A percentile compares a stretch with the other conserved stretches of the same genome.
phyloP scores from a whole-genome alignment of 2,329 filamentous ascomycete species.

The Alternaria sp. region DNA sequence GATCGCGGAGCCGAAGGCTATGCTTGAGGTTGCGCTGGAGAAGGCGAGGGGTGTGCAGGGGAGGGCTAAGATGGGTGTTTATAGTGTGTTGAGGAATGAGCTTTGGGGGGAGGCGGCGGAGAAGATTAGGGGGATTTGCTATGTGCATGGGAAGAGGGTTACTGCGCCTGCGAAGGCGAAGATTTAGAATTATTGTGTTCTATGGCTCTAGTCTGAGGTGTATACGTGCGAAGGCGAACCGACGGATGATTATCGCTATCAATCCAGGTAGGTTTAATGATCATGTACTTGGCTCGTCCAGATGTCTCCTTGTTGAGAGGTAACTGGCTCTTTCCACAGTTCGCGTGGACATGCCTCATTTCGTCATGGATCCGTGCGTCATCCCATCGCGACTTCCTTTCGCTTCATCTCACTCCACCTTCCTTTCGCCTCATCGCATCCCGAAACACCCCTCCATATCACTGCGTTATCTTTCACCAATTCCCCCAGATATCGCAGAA shows the following conservation, averaged over 20 bases:
- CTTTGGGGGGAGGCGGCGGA: slow-evolving; percentile 61
- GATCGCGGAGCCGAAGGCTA: slow-evolving; percentile 54
- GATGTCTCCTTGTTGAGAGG: too few species aligned
- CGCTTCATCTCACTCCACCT: not conserved
- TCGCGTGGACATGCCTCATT: not conserved
- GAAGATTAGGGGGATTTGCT: slow-evolving; percentile 60
- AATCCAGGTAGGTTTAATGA: not conserved
- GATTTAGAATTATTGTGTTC: slow-evolving; percentile 41
- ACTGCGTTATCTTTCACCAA: not conserved
- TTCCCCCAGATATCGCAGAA: not conserved
- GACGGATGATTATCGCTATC: rapidly evolving
- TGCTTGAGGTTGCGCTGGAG: slow-evolving; percentile 57
- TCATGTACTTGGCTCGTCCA: not conserved
- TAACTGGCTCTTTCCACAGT: too few species aligned
- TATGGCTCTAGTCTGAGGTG: too few species aligned
- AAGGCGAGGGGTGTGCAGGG: slow-evolving; percentile 53
- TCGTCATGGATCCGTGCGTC: not conserved
- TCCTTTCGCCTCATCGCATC: not conserved
- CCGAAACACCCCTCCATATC: not conserved
- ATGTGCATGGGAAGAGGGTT: slow-evolving; percentile 58
- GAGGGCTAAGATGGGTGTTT: slow-evolving; percentile 58
- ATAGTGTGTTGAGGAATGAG: slow-evolving; percentile 59
- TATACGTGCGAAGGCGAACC: too few species aligned
- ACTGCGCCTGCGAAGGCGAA: slow-evolving; percentile 56
- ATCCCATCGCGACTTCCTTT: not conserved